Conservation (phyloP, 768 basidiomycete species). For the Tephrocybe sp. region DNA sequence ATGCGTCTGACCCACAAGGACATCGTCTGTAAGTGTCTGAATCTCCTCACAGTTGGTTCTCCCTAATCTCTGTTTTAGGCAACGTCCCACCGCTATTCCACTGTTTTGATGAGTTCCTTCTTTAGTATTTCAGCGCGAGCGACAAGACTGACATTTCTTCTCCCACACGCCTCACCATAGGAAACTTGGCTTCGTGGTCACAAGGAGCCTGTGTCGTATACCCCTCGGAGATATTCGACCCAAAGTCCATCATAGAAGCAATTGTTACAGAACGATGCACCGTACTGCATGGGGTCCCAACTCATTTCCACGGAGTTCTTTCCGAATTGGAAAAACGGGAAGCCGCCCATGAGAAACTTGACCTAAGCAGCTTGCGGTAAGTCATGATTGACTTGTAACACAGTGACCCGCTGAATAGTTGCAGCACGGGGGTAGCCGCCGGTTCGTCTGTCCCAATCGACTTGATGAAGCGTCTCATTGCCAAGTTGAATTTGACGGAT, state of each 20-base stretch:
- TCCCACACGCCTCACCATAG: slow-evolving; percentile 69
- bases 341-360: slow-evolving; percentile 41
- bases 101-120: slow-evolving; percentile 78
- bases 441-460: slow-evolving; percentile 80
- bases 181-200: slow-evolving; percentile 77
- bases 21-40: slow-evolving; percentile 55
- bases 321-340: slow-evolving; percentile 61
- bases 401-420: background rate
- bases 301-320: slow-evolving; percentile 78
- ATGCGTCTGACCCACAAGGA: slow-evolving; percentile 71
- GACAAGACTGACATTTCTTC: slow-evolving; percentile 6
- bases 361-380: slow-evolving; percentile 58
- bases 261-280: slow-evolving; percentile 71
- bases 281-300: slow-evolving; percentile 82
- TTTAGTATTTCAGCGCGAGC: background rate
- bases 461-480: slow-evolving; percentile 72
- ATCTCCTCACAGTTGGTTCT: background rate
- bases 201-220: slow-evolving; percentile 78
- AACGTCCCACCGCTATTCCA: slow-evolving; percentile 86
- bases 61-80: slow-evolving; percentile 38
- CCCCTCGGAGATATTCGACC: slow-evolving; percentile 63
- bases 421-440: slow-evolving; percentile 77
- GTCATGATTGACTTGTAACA: slow-evolving; percentile 4
- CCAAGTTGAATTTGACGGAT: slow-evolving; percentile 64
- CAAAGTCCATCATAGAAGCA: slow-evolving; percentile 67